Evolutionary conservation across 768 basidiomycete species (phyloP).

Genomic region (Panellus pusillus): DNA sequence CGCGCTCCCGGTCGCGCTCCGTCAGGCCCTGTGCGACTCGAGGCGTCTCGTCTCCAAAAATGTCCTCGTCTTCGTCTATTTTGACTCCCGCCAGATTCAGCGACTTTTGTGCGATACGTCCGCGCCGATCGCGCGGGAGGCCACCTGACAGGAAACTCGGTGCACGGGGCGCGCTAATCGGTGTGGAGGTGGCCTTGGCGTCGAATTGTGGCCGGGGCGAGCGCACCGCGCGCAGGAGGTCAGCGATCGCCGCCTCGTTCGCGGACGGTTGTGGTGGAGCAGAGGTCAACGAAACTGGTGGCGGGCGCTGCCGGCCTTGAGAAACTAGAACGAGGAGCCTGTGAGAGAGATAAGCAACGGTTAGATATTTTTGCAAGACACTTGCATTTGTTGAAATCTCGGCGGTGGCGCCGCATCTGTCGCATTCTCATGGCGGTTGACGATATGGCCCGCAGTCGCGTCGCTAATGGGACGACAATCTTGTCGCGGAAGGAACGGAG

Average conservation of each 20-base stretch:
- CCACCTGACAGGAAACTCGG: slow-evolving; percentile 75
- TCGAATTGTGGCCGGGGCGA: slow-evolving; percentile 47
- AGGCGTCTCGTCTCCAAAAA: slow-evolving; percentile 56
- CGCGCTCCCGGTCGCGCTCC: slow-evolving; percentile 51
- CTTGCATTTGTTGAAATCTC: slow-evolving; percentile 79
- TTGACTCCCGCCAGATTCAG: slow-evolving; percentile 27
- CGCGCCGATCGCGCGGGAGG: slow-evolving; percentile 74
- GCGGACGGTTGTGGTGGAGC: slow-evolving; percentile 55
- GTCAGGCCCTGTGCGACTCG: slow-evolving; percentile 34
- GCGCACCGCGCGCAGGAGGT: slow-evolving; percentile 64
- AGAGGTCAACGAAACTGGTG: slow-evolving; percentile 61
- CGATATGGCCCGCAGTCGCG: slow-evolving; percentile 54
- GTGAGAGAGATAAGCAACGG: slow-evolving; percentile 2
- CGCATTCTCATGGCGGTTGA: slow-evolving; percentile 55
- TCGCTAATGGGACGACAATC: slow-evolving; percentile 66
- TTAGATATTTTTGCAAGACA: not conserved
- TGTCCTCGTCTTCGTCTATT: slow-evolving; percentile 40
- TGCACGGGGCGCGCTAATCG: slow-evolving; percentile 37
- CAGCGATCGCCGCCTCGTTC: slow-evolving; percentile 67
- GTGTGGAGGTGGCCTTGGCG: slow-evolving; percentile 27
- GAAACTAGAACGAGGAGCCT: slow-evolving; percentile 79
- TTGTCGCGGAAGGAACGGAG: slow-evolving; percentile 79
- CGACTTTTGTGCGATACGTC: slow-evolving; percentile 64
- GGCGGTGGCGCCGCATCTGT: slow-evolving; percentile 64
- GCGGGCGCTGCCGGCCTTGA: slow-evolving; percentile 58